Percentiles rank a stretch among this genome's conserved stretches.
Evolutionary conservation across 2,329 filamentous ascomycete species (phyloP).

Genomic region (Knoxdaviesia proteae): DNA sequence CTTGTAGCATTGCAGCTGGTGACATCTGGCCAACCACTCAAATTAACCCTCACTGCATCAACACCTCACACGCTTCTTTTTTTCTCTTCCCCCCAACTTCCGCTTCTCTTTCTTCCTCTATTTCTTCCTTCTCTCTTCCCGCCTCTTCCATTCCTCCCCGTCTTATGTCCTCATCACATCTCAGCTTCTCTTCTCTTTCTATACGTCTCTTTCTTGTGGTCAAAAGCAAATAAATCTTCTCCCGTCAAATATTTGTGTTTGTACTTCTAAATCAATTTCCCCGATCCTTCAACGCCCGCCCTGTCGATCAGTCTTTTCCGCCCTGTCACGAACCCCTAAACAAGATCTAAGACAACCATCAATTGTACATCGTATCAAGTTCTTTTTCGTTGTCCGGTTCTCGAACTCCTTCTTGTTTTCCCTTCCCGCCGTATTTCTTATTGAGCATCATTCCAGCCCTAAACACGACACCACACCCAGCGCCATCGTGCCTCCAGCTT

Average conservation of each 20-base stretch:
- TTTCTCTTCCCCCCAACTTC: not conserved
- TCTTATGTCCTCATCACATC: not conserved
- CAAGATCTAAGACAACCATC: no score
- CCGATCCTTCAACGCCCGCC: not conserved
- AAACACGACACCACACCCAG: not conserved
- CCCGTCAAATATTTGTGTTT: no score
- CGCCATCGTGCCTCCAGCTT: not conserved
- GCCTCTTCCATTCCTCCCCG: conserved; percentile 1
- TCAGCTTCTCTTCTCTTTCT: not conserved
- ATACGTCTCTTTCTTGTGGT: not conserved
- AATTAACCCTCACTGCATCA: no score
- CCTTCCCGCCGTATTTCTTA: not conserved
- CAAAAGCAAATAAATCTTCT: no score
- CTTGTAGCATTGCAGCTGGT: no score
- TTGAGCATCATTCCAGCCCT: not conserved
- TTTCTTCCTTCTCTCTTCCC: not conserved
- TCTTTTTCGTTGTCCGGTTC: not conserved
- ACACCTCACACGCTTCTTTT: not conserved
- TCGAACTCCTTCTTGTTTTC: not conserved
- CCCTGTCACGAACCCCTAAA: not conserved
- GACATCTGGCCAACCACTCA: no score
- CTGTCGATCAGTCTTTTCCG: not conserved
- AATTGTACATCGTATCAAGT: no score
- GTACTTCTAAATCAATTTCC: no score
- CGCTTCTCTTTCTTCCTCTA: not conserved